Conservation (phyloP, 1,284 basidiomycete species). For the Leucoagaricus sp. region DNA sequence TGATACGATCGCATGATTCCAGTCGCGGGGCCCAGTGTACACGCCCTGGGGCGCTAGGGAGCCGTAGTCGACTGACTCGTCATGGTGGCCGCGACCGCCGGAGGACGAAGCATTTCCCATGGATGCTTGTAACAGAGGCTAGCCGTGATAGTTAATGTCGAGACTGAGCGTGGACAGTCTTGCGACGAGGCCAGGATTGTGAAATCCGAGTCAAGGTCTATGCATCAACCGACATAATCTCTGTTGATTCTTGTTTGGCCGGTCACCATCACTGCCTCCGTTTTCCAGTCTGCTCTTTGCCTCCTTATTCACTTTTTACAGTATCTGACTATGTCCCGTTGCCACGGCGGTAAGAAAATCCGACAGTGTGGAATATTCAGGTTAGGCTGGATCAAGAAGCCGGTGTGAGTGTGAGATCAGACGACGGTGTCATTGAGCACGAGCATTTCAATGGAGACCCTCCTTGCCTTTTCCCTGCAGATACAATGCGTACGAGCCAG, state of each 20-base stretch:
- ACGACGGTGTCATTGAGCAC: neutral
- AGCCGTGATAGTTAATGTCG: slow-evolving; percentile 3
- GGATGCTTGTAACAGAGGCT: slow-evolving; percentile 16
- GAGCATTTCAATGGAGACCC: neutral
- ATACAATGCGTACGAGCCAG: neutral
- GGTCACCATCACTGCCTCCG: slow-evolving; percentile 15
- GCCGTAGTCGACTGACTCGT: slow-evolving; percentile 82
- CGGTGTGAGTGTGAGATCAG: slow-evolving; percentile 1
- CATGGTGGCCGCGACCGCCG: slow-evolving; percentile 65
- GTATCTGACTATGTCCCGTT: neutral
- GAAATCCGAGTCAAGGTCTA: slow-evolving; percentile 19
- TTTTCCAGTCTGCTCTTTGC: neutral
- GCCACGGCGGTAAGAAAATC: slow-evolving; percentile 1
- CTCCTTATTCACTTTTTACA: neutral
- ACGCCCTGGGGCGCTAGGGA: slow-evolving; percentile 87
- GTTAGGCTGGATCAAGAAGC: slow-evolving; percentile 13
- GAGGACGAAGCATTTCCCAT: slow-evolving; percentile 84
- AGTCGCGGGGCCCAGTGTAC: slow-evolving; percentile 87
- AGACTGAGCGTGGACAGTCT: slow-evolving; percentile 1
- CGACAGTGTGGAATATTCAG: slow-evolving; percentile 22
- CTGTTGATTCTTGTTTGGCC: slow-evolving; percentile 23
- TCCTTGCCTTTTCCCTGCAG: neutral
- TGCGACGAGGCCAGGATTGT: slow-evolving; percentile 2
- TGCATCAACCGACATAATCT: slow-evolving; percentile 17
- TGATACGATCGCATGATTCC: slow-evolving; percentile 86